Evolutionary conservation across 345 rosid species (phyloP), one percentile per base, ranked within the genome.

Genomic region (Nephelium lappaceum): DNA sequence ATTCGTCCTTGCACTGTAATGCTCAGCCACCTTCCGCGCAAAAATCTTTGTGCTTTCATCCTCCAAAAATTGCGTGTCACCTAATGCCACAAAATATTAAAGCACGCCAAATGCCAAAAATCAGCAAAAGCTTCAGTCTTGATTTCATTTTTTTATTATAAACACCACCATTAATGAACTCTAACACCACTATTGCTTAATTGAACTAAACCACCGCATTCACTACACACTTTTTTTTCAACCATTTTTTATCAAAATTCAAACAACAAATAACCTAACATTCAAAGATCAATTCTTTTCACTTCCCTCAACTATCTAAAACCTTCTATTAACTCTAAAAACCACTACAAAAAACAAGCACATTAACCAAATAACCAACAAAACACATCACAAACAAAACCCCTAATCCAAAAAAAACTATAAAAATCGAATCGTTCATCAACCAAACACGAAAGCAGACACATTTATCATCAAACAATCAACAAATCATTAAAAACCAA

Each of bases 1-100:
- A 83, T 96, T 96, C 2, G 97, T 94, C 87, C 99, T 90, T n/a
- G 97, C 82, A 86, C 97, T 96, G 83, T 96, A 94, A 84, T 96
- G 99, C 68, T 93, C 95, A 68, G 99, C 98, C 19, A 96, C 98
- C 82, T 88, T 91, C 71, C 88, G 75, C 9, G 97, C 97, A 82
- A 86, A 83, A 57, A 83, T 76, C 86, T 84, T 92, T 0, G 94
- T 90, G 81, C 81, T 83, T 31, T 90, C 97, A 77, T 92, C 94
- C 58, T 92, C 94, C 57, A 85, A 72, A 85, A 86, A 89, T 79
- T 83, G 87, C 27, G 80, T 51, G 78, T 95, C 97, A 81, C 93
- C 97, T 93, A 81, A 63, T 24, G 76, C 5, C 45, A 85, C 67
- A 71, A 69, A 65, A 75, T 49, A 75, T 27, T 42, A 41, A 39